phyloP scores from a whole-genome alignment of 257 asterid species.

The Jacaranda copaia region DNA sequence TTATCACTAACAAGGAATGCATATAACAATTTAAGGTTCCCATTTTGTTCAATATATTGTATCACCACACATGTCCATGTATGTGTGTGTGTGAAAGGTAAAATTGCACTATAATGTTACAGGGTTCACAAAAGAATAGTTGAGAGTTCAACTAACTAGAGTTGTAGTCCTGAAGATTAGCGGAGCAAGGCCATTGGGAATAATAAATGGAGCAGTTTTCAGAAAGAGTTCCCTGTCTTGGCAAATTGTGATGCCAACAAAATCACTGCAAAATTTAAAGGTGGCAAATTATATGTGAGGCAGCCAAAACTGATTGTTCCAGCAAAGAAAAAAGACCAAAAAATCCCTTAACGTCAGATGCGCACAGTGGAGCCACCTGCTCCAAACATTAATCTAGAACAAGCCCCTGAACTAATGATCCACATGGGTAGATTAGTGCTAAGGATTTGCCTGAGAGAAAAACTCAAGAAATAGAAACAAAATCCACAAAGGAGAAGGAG shows the following conservation, averaged over 20 bases:
- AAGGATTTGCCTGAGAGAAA: too few species aligned
- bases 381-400: constrained; percentile 27
- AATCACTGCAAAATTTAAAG: constrained; percentile 70
- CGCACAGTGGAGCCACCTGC: constrained; percentile 29
- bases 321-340: constrained; percentile 33
- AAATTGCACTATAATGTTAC: constrained; percentile 29
- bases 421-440: constrained; percentile 21
- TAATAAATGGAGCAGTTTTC: constrained; percentile 50
- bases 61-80: too few species aligned
- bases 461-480: constrained; percentile 31
- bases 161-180: constrained; percentile 55
- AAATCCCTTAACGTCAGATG: constrained; percentile 20
- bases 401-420: constrained; percentile 14
- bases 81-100: too few species aligned
- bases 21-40: too few species aligned
- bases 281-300: constrained; percentile 51
- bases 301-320: constrained; percentile 59
- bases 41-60: too few species aligned
- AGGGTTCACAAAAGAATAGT: constrained; percentile 68
- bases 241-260: constrained; percentile 51
- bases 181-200: constrained; percentile 51
- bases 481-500: constrained; percentile 6
- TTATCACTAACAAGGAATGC: too few species aligned
- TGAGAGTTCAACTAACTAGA: constrained; percentile 58
- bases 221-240: constrained; percentile 60